Conservation (phyloP, 805 yeast genomes). For the Candida lessepsii region DNA sequence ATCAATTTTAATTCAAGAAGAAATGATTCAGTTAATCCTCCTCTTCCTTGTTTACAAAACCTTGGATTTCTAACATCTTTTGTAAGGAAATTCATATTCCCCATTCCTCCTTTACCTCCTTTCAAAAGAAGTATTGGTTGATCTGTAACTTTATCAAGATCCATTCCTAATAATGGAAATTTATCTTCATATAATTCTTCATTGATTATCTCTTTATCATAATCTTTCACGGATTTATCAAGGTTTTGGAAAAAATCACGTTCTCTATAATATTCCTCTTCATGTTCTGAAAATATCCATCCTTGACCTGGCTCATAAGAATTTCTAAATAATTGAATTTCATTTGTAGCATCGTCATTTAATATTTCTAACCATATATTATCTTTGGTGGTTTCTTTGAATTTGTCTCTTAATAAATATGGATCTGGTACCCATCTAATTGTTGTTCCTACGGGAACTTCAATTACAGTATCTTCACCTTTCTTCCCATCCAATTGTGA, state of each 20-base stretch:
- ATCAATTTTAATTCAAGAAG: constrained; percentile 80
- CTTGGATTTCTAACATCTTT: constrained; percentile 83
- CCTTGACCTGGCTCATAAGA: constrained; percentile 73
- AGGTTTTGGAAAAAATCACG: constrained; percentile 67
- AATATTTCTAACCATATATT: constrained; percentile 13
- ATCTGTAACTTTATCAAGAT: constrained; percentile 57
- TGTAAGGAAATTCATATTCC: constrained; percentile 93
- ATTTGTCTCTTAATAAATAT: constrained; percentile 33
- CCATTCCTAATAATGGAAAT: constrained; percentile 82
- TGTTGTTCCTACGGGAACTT: constrained; percentile 90
- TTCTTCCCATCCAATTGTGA: constrained; percentile 82
- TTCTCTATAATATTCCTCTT: constrained; percentile 63
- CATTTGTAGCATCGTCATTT: constrained; percentile 2
- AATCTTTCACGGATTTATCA: constrained; percentile 59
- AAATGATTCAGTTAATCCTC: constrained; percentile 62
- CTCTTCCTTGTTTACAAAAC: constrained; percentile 79
- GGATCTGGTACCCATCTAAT: constrained; percentile 86
- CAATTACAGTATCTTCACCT: constrained; percentile 76
- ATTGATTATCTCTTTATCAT: constrained; percentile 56
- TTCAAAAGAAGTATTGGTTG: constrained; percentile 67
- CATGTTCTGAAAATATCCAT: constrained; percentile 83
- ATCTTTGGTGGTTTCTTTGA: constrained; percentile 14
- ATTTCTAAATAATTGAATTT: constrained; percentile 58
- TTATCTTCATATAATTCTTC: constrained; percentile 63
- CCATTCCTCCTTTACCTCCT: constrained; percentile 95